Base-by-base conservation (phyloP, 148 eudicot species). In the Talinum fruticosum region DNA sequence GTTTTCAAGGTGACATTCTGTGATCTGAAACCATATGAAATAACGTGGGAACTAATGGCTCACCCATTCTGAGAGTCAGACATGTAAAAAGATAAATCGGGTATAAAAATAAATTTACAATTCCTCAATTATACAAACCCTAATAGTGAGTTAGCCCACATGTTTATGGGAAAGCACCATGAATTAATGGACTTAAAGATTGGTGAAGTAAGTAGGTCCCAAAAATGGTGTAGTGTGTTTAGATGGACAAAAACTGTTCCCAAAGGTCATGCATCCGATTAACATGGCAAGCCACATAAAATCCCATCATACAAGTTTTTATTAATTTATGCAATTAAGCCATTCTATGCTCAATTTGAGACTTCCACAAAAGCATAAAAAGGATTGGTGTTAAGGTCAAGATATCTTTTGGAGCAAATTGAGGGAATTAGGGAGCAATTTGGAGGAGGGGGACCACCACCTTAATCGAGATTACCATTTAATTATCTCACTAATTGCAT, bases 251-350 rank as follows among this genome's bases (percentile, higher is more conserved):
- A 80, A 75, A 78, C 78, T 75, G 61, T 53, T 67, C 57, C 71
- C 82, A 79, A 79, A 28, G 79, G 83, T 75, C 72, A 70, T 81
- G 79, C 79, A 66, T 81, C 73, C 72, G 74, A 74, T 76, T 59
- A 47, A 36, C 67, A 49, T 71, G 69, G 74, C 79, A 75, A 76
- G 15, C 76, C 83, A 76, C 72, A 80, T 76, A 76, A 76, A 80
- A 80, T 45, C 29, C 68, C 71, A 80, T 69, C 62, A 69, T 75
- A 57, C 44, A 64, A 75, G 44, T 80, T 35, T 14, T 41, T 41
- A 37, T 57, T 67, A 57, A 16, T 51, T 51, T 51, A 51, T 51
- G 23, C 57, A 51, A 16, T 16, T 0, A 49, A 51, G 66, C 78
- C 18, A 51, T 51, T 51, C n/a, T 51, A 51, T 51, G 57, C 57